Conservation (phyloP, 2,329 filamentous ascomycete genomes). For the Colletotrichum theobromicola region DNA sequence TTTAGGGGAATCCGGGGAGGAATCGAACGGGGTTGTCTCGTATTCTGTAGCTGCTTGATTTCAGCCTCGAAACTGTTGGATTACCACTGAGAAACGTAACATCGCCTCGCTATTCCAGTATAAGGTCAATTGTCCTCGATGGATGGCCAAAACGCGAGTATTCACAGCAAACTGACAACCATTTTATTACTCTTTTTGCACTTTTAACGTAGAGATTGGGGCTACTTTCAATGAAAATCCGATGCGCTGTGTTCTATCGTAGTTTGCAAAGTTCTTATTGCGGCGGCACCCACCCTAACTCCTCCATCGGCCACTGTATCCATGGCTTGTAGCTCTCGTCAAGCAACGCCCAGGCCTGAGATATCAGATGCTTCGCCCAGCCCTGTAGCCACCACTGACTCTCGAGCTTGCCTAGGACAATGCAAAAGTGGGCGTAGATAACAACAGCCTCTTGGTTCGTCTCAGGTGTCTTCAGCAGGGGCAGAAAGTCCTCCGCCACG, state of each 20-base stretch:
- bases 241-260: not conserved
- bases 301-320: constrained; percentile 31
- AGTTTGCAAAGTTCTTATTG: not conserved
- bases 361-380: constrained; percentile 37
- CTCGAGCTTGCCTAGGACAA: constrained; percentile 33
- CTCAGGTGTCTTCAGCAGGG: constrained; percentile 31
- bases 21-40: not conserved
- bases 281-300: constrained; percentile 24
- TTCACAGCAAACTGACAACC: no score
- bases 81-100: not conserved
- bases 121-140: no score
- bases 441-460: constrained; percentile 32
- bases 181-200: no score
- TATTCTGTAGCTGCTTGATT: not conserved
- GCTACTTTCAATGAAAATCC: not conserved
- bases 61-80: not conserved
- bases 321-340: constrained; percentile 40
- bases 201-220: no score
- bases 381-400: constrained; percentile 42
- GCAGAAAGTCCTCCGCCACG: constrained; percentile 38
- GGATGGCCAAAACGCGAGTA: no score
- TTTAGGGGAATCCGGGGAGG: not conserved
- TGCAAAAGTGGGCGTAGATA: constrained; percentile 41
- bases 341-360: constrained; percentile 33
- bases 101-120: not conserved